These are phyloP conservation scores for Paramecium biaurelia DNA, from an alignment of 73 alveolate species.

Conservation along the genomic window DNA sequence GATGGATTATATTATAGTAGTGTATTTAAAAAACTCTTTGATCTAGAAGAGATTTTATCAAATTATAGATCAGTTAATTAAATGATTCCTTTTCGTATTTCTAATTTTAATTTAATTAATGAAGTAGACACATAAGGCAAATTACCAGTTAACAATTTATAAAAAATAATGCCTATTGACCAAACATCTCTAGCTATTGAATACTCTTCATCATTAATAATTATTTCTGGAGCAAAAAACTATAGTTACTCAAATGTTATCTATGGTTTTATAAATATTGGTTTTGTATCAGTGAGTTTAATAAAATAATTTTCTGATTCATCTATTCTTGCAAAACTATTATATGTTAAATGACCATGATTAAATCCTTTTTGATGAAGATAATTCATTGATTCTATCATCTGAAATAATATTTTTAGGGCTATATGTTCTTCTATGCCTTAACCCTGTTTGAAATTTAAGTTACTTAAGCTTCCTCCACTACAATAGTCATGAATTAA, in stretches of 20 bases:
- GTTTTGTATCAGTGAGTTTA: neutral
- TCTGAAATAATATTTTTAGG: neutral
- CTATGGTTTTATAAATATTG: neutral
- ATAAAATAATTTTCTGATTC: neutral
- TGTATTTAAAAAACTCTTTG: neutral
- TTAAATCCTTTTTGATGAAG: neutral
- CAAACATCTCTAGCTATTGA: neutral
- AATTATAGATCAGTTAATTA: neutral
- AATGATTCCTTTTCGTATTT: neutral
- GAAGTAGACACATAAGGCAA: neutral
- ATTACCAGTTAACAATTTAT: neutral
- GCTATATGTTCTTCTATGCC: neutral
- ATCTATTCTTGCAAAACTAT: neutral
- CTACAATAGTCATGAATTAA: neutral
- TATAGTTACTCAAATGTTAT: neutral
- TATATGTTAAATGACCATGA: constrained; percentile 15
- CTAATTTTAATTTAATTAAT: neutral
- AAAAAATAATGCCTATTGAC: neutral
- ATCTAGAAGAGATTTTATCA: neutral
- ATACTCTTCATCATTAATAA: neutral
- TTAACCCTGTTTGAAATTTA: neutral
- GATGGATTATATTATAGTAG: neutral
- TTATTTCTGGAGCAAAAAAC: neutral
- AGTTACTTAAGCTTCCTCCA: neutral
- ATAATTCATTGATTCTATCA: neutral